A percentile compares a stretch with the other conserved stretches of the same genome.
Conservation (phyloP, 2,329 filamentous ascomycete species). For the Alternaria dauci region DNA sequence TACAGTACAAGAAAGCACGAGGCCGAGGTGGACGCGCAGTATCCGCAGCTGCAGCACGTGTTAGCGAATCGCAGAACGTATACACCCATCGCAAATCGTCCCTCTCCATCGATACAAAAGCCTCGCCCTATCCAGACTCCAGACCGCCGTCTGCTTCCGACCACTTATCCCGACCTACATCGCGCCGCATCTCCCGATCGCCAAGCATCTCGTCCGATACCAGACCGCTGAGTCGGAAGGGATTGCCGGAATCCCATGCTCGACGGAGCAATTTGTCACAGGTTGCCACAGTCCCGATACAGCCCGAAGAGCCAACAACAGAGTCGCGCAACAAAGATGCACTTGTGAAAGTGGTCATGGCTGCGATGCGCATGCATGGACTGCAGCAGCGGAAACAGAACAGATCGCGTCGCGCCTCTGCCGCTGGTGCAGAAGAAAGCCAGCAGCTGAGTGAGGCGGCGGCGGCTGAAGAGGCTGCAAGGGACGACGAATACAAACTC, state of each 20-base stretch:
- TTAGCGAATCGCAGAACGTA: slow-evolving; percentile 34
- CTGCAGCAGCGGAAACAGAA: slow-evolving; percentile 55
- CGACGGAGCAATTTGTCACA: slow-evolving; percentile 47
- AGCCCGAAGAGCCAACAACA: slow-evolving; percentile 44
- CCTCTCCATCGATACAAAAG: slow-evolving; percentile 40
- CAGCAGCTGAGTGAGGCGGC: slow-evolving; percentile 29
- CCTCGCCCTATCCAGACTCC: slow-evolving; percentile 28
- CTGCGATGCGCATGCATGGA: slow-evolving; percentile 62
- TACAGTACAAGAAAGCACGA: slow-evolving; percentile 54
- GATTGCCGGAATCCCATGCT: slow-evolving; percentile 30
- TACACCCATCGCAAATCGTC: slow-evolving; percentile 45
- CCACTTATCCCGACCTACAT: slow-evolving; percentile 30
- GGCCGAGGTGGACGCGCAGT: slow-evolving; percentile 55
- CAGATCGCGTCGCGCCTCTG: slow-evolving; percentile 36
- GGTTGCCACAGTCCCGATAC: slow-evolving; percentile 43
- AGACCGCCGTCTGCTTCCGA: slow-evolving; percentile 38
- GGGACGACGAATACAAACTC: slow-evolving; percentile 62
- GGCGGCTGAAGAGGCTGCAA: slow-evolving; percentile 42
- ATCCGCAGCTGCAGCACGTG: slow-evolving; percentile 53
- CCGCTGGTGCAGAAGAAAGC: slow-evolving; percentile 25
- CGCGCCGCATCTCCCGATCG: slow-evolving; percentile 41
- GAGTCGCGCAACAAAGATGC: slow-evolving; percentile 60
- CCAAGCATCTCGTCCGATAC: slow-evolving; percentile 46
- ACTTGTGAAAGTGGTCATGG: slow-evolving; percentile 60
- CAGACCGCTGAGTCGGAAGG: slow-evolving; percentile 44